Base-by-base conservation (phyloP, 441 rosid genomes). In the Jatropha multifida region DNA sequence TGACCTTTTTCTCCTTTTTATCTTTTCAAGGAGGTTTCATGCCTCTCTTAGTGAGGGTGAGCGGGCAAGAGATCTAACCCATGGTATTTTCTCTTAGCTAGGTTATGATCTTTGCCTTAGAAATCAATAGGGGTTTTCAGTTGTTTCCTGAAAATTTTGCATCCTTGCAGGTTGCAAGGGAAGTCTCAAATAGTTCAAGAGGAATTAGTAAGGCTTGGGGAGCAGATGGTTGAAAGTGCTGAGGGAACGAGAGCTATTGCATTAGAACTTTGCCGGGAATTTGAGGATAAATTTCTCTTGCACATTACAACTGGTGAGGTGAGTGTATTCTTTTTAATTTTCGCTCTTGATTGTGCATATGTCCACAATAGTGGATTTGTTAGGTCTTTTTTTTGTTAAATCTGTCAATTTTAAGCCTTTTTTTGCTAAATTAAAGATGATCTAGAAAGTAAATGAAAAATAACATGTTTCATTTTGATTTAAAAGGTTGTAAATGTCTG, bases 261-360 rank as follows among this genome's bases (percentile, higher is more conserved):
- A 56, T 88, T 94, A 88, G 97, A 92, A 88, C 89, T 94, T 64
- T 94, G 98, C 80, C 98, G 98, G 77, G 97, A 94, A 79, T 94
- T 94, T 85, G 97, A 94, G 81, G 98, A 94, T 76, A 91, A 86
- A 81, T 94, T 94, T 88, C 97, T 94, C 77, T 88, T 56, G 62
- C 97, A 94, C 81, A 81, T 94, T 67, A 84, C 86, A 14, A 91
- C 94, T 75, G 96, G 94, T 76, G 98, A 91, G 84, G 98, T 94
- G 79, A 89, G 93, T 83, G 40, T 54, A 20, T 67, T 4, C 55
- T 77, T 79, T 76, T 62, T 48, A 80, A 18, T 37, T 12, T 26
- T 18, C 26, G 13, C 59, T 44, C 4, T 26, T 26, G 59, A 10
- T 48, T 44, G 27, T 44, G 32, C 7, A 18, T 65, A 56, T 61